These are phyloP conservation scores for Aspergillus viridinutans DNA, from an alignment of 2,329 filamentous ascomycete genomes.

Conservation along the genomic window DNA sequence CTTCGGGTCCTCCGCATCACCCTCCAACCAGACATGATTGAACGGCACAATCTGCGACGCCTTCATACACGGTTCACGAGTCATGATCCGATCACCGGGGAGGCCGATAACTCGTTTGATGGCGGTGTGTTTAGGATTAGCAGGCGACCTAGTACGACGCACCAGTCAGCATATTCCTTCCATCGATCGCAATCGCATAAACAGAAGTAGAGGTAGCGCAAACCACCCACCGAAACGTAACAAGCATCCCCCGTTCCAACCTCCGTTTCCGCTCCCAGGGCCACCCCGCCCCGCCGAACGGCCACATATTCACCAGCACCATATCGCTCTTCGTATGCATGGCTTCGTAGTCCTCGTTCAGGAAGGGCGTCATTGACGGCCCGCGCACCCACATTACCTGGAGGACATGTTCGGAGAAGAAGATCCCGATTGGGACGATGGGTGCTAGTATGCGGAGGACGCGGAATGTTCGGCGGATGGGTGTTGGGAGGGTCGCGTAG, in stretches of 20 bases:
- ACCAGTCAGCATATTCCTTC: neutral
- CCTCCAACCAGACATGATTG: slow-evolving; percentile 93
- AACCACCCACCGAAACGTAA: slow-evolving; percentile 52
- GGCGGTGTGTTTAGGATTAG: slow-evolving; percentile 62
- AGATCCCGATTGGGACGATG: slow-evolving; percentile 34
- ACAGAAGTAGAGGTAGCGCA: neutral
- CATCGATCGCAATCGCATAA: neutral
- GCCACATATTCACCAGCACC: slow-evolving; percentile 41
- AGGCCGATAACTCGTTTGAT: slow-evolving; percentile 82
- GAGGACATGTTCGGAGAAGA: slow-evolving; percentile 39
- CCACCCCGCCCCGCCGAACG: slow-evolving; percentile 48
- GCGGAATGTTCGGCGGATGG: slow-evolving; percentile 23
- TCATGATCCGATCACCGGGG: slow-evolving; percentile 71
- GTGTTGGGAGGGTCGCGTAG: slow-evolving; percentile 25
- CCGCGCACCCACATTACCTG: slow-evolving; percentile 43
- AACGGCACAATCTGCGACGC: slow-evolving; percentile 60
- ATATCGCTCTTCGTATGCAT: slow-evolving; percentile 37
- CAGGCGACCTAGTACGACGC: slow-evolving; percentile 57
- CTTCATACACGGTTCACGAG: slow-evolving; percentile 57
- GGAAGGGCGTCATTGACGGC: slow-evolving; percentile 70
- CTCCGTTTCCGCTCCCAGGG: slow-evolving; percentile 47
- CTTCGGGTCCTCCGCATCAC: slow-evolving; percentile 66
- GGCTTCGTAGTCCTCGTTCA: slow-evolving; percentile 62
- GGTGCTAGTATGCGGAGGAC: slow-evolving; percentile 28
- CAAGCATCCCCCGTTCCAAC: slow-evolving; percentile 67